These are phyloP conservation scores for Evernia prunastri DNA, from an alignment of 495 filamentous ascomycete species.

Conservation along the genomic window DNA sequence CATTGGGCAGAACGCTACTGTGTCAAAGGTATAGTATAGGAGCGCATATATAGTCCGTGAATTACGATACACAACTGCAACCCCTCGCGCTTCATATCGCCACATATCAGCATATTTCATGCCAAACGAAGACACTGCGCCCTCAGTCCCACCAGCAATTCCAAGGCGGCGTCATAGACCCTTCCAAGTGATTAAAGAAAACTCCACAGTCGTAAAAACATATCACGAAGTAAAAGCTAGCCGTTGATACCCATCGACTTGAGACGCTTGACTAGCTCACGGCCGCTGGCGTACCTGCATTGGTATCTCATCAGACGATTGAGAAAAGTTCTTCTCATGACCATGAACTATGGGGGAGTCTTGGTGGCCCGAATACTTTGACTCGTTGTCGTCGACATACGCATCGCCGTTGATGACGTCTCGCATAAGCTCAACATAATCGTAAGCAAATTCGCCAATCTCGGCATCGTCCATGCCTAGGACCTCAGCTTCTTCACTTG, in stretches of 20 bases:
- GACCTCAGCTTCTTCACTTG: conserved; percentile 77
- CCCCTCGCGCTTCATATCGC: not conserved
- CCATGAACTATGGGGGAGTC: conserved; percentile 19
- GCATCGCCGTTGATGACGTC: conserved; percentile 67
- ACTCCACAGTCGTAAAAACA: not conserved
- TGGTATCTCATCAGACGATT: conserved; percentile 18
- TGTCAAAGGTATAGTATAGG: not conserved
- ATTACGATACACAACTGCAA: not conserved
- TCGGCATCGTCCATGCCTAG: conserved; percentile 91
- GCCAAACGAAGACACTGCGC: not conserved
- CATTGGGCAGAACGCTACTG: not conserved
- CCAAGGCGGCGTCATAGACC: no score
- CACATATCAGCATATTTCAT: not conserved
- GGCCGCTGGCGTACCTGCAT: conserved; percentile 3
- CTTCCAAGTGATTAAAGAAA: not conserved
- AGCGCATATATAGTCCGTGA: not conserved
- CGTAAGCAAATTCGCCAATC: conserved; percentile 97
- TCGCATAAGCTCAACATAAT: conserved; percentile 88
- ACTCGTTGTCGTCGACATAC: conserved; percentile 23
- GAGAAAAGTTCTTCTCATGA: conserved; percentile 25
- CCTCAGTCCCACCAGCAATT: not conserved
- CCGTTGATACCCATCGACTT: not conserved
- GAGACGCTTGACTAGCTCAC: not conserved
- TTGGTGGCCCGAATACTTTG: conserved; percentile 26
- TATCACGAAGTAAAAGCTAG: not conserved